Conservation (phyloP, 2,329 filamentous ascomycete genomes). For the Xylariales sp. region DNA sequence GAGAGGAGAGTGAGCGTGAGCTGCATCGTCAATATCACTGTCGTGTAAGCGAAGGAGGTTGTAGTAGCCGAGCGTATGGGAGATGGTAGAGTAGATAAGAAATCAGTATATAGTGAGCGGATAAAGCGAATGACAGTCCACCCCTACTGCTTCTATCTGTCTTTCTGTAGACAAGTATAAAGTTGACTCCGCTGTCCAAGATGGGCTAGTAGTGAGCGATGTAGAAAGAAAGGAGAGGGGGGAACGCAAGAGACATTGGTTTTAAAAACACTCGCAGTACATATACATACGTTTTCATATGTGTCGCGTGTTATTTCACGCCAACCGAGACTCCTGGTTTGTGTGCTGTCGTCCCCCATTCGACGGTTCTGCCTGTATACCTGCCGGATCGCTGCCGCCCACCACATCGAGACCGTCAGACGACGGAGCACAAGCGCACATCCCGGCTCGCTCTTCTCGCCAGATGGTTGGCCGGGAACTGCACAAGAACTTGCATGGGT, state of each 20-base stretch:
- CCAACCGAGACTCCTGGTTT: constrained; percentile 28
- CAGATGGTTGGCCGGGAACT: constrained; percentile 28
- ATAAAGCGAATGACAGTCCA: constrained; percentile 44
- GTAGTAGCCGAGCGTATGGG: constrained; percentile 26
- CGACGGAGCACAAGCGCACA: constrained; percentile 39
- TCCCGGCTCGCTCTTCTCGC: constrained; percentile 36
- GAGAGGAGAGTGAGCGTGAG: constrained; percentile 43
- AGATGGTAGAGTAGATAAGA: constrained; percentile 4
- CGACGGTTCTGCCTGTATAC: constrained; percentile 29
- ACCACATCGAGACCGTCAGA: constrained; percentile 41
- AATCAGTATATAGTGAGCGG: constrained; percentile 38
- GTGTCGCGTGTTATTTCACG: constrained; percentile 19
- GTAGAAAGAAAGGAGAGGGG: constrained; percentile 9
- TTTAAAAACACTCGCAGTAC: constrained; percentile 14
- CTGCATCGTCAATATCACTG: constrained; percentile 47
- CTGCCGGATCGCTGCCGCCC: constrained; percentile 28
- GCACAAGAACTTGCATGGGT: constrained; percentile 24
- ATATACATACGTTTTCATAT: constrained; percentile 20
- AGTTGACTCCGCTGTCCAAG: constrained; percentile 16
- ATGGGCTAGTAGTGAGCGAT: constrained; percentile 18
- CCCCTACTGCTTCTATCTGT: constrained; percentile 38
- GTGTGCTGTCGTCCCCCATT: constrained; percentile 33
- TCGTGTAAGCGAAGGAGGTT: constrained; percentile 25
- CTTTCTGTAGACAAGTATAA: constrained; percentile 27
- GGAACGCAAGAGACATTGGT: constrained; percentile 10